A percentile compares a stretch with the other conserved stretches of the same genome.
Conservation (phyloP, 2,329 filamentous ascomycete genomes). For the Arthrobotrys musiformis region DNA sequence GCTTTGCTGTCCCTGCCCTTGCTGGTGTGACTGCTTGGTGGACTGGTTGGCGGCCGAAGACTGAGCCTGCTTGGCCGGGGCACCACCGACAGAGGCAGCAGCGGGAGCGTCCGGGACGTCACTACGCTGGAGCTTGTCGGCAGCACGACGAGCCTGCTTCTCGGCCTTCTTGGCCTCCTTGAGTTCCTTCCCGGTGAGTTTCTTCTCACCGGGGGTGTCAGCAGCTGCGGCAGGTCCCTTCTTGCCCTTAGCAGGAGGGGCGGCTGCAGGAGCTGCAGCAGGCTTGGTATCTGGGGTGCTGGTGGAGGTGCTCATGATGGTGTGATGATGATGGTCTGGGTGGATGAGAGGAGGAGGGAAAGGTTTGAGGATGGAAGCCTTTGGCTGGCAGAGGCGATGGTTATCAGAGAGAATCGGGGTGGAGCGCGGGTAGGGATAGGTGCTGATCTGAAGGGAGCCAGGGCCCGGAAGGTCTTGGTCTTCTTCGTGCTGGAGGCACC, state of each 20-base stretch:
- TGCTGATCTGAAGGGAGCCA: background rate
- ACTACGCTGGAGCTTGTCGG: slow-evolving; percentile 71
- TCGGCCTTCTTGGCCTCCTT: slow-evolving; percentile 92
- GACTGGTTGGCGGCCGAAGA: slow-evolving; percentile 58
- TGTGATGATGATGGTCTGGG: background rate
- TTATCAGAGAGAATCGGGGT: background rate
- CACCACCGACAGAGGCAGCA: slow-evolving; percentile 53
- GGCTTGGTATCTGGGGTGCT: slow-evolving; percentile 1
- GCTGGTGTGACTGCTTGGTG: slow-evolving; percentile 38
- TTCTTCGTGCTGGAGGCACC: background rate
- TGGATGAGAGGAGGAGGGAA: background rate
- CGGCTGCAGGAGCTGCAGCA: background rate
- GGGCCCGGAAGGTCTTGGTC: background rate
- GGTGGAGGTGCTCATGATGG: slow-evolving; percentile 5
- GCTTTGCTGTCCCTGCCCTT: too few relatives aligned
- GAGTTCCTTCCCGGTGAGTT: slow-evolving; percentile 79
- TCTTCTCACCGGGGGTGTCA: slow-evolving; percentile 62
- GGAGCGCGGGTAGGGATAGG: background rate
- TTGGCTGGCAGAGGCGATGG: background rate
- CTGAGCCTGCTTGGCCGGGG: slow-evolving; percentile 63
- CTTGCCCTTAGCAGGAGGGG: slow-evolving; percentile 13
- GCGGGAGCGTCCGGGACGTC: slow-evolving; percentile 63
- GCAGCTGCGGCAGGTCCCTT: slow-evolving; percentile 53
- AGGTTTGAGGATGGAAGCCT: background rate
- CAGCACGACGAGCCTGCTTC: slow-evolving; percentile 84